Conservation (phyloP, 73 alveolate species). For the Stentor roeselii region DNA sequence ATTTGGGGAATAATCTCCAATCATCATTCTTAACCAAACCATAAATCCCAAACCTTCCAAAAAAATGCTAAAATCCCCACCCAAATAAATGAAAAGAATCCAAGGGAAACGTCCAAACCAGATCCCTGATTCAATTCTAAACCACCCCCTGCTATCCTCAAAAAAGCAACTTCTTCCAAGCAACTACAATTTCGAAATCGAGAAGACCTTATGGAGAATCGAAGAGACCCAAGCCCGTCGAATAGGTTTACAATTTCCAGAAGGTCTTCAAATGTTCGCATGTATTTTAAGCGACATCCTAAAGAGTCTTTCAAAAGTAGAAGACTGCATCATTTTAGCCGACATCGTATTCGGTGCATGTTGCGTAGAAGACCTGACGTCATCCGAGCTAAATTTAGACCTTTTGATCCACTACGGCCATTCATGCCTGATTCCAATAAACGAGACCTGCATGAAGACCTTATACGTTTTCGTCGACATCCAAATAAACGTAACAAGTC, state of each 20-base stretch:
- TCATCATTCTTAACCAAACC: too few species aligned
- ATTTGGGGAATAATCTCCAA: too few species aligned
- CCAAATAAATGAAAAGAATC: conserved; percentile 26
- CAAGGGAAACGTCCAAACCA: conserved; percentile 27
- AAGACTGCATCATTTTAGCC: conserved; percentile 81
- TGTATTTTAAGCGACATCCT: conserved; percentile 77
- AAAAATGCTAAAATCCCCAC: too few species aligned
- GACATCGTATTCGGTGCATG: conserved; percentile 99
- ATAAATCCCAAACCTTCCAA: too few species aligned
- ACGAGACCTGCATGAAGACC: conserved; percentile 67
- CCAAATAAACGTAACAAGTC: conserved; percentile 78
- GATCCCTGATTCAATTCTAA: conserved; percentile 51
- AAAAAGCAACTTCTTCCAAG: conserved; percentile 82
- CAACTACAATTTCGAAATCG: conserved; percentile 93
- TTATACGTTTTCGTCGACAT: conserved; percentile 95
- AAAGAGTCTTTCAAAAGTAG: conserved; percentile 51
- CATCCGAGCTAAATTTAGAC: conserved; percentile 89
- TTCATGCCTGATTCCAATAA: conserved; percentile 88
- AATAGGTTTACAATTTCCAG: conserved; percentile 95
- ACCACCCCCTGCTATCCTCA: conserved; percentile 36
- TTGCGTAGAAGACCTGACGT: conserved; percentile 98
- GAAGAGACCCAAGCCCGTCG: conserved; percentile 62
- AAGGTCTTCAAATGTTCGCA: conserved; percentile 93
- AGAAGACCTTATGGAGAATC: conserved; percentile 88
- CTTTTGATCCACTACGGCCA: conserved; percentile 99